Base-by-base conservation (phyloP, 108 stramenopile species). In the Seminavis robusta region DNA sequence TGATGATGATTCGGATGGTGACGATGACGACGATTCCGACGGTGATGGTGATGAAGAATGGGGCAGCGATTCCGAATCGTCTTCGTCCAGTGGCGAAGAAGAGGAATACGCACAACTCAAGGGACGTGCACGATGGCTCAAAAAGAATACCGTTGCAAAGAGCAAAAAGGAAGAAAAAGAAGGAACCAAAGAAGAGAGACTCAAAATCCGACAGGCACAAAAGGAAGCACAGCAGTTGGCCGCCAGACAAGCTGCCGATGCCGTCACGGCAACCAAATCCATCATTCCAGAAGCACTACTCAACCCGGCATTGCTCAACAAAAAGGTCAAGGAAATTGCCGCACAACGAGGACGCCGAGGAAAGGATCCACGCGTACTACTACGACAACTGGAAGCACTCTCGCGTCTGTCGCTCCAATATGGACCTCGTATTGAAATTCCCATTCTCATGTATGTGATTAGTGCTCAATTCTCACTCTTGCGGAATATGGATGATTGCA, bases 111-210 rank as follows among this genome's bases (percentile, higher is more conserved):
- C 72, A 21, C 56, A 88, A 64, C 87, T 95, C 66, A 93, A 91
- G 71, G 97, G 98, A 20, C 96, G 98, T 50, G 97, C 95, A 3
- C 74, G 73, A 25, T 99, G 98, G 98, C 71, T 99, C 52, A 98
- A 98, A 75, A 92, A 86, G 53, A 80, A 63, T 19, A 71, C 79
- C 31, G 85, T 85, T 47, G 78, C 70, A 34, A 91, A 70, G 55
- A 78, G 86, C 50, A 88, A 91, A 63, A 89, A 89, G 69, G 82
- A 90, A 36, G 90, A 88, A 73, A 68, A 65, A 17, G 73, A 69
- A 23, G 61, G 57, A 34, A 42, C 52, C 27, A 59, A 73, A 26
- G 77, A 74, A 33, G 74, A 74, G 26, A 74, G 78, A 30, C 71
- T 59, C 40, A 53, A 76, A 32, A 63, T 56, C 49, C 67, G 58